Base-by-base conservation (phyloP, 106 monocot genomes). In the Amphibolis antarctica region DNA sequence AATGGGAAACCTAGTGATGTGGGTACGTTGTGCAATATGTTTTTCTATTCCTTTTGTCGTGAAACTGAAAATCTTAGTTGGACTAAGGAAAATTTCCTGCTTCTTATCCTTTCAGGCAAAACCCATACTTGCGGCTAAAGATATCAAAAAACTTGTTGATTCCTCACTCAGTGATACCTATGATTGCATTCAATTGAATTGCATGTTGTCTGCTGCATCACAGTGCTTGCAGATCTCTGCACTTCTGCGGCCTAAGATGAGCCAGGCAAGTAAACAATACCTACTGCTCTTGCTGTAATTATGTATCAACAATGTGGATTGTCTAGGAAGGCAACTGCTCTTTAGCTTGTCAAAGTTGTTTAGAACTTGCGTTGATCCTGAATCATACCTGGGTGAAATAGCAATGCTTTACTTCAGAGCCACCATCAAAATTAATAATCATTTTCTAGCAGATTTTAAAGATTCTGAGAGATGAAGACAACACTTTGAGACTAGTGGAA, bases 171-270 rank as follows among this genome's bases (percentile, higher is more conserved):
- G 65, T 13, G 80, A 79, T 53, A 19, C 59, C 10, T 82, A 80
- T 10, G 72, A 88, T 52, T 3, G 6, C 9, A 18, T 50, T 22
- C 79, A 93, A 67, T 56, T 85, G 43, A 74, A 64, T 7, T 20
- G 17, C 10, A 51, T 64, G 20, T 65, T 44, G 13, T 51, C 48
- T n/a, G 66, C 65, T 0, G 85, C 93, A 18, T 61, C 69, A 1
- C 36, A 74, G 46, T 93, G 93, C 70, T 72, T 85, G 25, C 78
- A 81, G 23, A 77, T 75, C 3, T 88, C 88, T 4, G 29, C 85
- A 14, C 55, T 65, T 17, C 62, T 76, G 10, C 66, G 93, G 17
- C 93, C 93, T 24, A 61, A 47, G 22, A 93, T 85, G 73, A 79
- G 85, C 31, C 72, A 93, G 85, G 89, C 55, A 77, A 55, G 58